Evolutionary conservation across 768 basidiomycete species (phyloP).

Genomic region (Boletellus sp.): DNA sequence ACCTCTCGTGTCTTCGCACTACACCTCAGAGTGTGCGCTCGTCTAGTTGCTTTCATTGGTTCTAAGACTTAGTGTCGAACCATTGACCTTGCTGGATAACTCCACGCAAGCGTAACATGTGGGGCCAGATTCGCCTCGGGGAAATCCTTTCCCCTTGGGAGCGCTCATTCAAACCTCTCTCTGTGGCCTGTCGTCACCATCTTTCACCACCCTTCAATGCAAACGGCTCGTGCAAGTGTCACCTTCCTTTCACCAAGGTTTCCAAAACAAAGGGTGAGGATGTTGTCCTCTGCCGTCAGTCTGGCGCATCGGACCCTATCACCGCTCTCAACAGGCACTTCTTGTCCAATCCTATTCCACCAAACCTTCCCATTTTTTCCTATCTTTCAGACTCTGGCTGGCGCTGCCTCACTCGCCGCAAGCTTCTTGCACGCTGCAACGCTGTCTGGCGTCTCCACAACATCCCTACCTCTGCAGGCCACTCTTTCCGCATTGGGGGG

Average conservation of each 20-base stretch:
- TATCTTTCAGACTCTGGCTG: constrained; percentile 1
- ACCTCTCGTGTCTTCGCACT: too few species aligned
- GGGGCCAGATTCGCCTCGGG: neutral
- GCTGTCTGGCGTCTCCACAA: constrained; percentile 17
- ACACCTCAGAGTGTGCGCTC: too few species aligned
- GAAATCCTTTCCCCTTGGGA: constrained; percentile 2
- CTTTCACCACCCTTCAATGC: neutral
- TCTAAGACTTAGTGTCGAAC: too few species aligned
- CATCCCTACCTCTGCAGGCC: constrained; percentile 18
- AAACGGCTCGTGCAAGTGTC: neutral
- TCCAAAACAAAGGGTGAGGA: constrained; percentile 26
- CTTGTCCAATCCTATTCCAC: neutral
- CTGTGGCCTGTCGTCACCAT: neutral
- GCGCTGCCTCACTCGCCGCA: constrained; percentile 10
- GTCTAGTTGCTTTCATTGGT: too few species aligned
- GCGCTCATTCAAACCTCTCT: neutral
- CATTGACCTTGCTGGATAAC: too few species aligned
- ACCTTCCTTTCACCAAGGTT: constrained; percentile 16
- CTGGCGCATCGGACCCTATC: constrained; percentile 18
- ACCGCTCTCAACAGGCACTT: constrained; percentile 10
- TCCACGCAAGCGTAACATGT: too few species aligned
- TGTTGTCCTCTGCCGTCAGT: constrained; percentile 31
- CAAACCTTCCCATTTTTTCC: neutral
- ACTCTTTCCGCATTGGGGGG: constrained; percentile 36
- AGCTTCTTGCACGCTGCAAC: constrained; percentile 26